Conservation (phyloP, 1,139 yeast genomes). For the Kurtzmaniella natalensis region DNA sequence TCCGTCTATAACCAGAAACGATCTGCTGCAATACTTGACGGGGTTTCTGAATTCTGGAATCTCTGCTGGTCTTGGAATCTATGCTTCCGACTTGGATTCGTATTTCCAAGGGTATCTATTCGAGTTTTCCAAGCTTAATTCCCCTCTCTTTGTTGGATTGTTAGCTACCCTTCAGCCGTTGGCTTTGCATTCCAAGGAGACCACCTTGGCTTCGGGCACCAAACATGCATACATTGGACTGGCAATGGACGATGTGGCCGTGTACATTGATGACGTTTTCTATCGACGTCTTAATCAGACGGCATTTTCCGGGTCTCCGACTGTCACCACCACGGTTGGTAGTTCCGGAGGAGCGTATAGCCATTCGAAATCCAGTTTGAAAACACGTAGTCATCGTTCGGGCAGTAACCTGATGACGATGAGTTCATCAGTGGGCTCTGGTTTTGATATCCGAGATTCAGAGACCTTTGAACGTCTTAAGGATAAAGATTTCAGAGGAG, state of each 20-base stretch:
- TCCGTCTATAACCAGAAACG: background rate
- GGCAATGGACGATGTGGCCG: constrained; percentile 31
- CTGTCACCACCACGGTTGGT: too few species aligned
- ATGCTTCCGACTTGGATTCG: constrained; percentile 9
- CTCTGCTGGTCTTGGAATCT: constrained; percentile 21
- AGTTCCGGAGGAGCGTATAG: too few species aligned
- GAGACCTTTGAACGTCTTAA: too few species aligned
- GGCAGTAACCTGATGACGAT: too few species aligned
- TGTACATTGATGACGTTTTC: constrained; percentile 23
- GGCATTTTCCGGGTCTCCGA: too few species aligned
- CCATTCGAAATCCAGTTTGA: too few species aligned
- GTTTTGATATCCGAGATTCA: too few species aligned
- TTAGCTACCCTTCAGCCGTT: constrained; percentile 19
- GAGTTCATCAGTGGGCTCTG: too few species aligned
- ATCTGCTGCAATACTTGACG: background rate
- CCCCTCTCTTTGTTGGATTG: constrained; percentile 22
- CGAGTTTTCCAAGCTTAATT: constrained; percentile 17
- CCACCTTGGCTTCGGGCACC: constrained; percentile 15
- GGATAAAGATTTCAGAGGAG: too few species aligned
- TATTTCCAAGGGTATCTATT: constrained; percentile 9
- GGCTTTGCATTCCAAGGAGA: constrained; percentile 21
- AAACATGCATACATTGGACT: constrained; percentile 21
- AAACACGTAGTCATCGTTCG: too few species aligned
- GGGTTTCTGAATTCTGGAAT: background rate
- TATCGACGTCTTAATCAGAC: background rate